A percentile compares a stretch with the other conserved stretches of the same genome.
These are phyloP conservation scores for Smittium culicis DNA, from an alignment of 371 early-diverging fungal species.

Conservation along the genomic window DNA sequence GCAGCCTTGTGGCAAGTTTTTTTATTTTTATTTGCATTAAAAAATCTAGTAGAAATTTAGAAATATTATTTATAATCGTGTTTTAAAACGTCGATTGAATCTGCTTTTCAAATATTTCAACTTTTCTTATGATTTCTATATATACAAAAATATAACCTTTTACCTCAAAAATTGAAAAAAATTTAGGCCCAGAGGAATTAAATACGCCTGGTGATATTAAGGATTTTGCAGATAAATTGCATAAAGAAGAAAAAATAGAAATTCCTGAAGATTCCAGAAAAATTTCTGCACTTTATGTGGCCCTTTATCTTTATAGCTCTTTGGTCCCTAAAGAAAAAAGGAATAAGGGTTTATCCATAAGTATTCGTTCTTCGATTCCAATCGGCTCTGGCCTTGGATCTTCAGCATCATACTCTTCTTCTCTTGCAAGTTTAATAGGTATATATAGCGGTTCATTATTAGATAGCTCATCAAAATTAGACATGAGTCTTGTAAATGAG, in stretches of 20 bases:
- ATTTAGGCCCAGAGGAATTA: too few species aligned
- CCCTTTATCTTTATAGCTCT: conserved; percentile 7
- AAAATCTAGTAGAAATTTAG: too few species aligned
- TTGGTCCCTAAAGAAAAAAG: conserved; percentile 1
- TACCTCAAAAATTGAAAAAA: too few species aligned
- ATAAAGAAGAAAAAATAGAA: neutral
- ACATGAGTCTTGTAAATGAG: conserved; percentile 46
- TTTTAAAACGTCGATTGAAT: too few species aligned
- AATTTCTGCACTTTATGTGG: conserved; percentile 6
- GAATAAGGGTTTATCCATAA: conserved; percentile 35
- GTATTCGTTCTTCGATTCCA: conserved; percentile 63
- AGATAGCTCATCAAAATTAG: neutral
- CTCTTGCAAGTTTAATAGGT: conserved; percentile 48
- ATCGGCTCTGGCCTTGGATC: conserved; percentile 95
- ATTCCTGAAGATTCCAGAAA: neutral
- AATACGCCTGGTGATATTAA: neutral
- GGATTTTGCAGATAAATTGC: conserved; percentile 1
- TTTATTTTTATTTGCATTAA: too few species aligned
- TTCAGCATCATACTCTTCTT: conserved; percentile 81
- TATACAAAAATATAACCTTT: too few species aligned
- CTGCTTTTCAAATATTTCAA: too few species aligned
- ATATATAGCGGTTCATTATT: conserved; percentile 25
- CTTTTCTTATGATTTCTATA: too few species aligned
- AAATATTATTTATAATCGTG: too few species aligned
- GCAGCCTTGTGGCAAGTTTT: conserved; percentile 4